Conservation (phyloP, 768 basidiomycete species). For the Kwoniella sp. region DNA sequence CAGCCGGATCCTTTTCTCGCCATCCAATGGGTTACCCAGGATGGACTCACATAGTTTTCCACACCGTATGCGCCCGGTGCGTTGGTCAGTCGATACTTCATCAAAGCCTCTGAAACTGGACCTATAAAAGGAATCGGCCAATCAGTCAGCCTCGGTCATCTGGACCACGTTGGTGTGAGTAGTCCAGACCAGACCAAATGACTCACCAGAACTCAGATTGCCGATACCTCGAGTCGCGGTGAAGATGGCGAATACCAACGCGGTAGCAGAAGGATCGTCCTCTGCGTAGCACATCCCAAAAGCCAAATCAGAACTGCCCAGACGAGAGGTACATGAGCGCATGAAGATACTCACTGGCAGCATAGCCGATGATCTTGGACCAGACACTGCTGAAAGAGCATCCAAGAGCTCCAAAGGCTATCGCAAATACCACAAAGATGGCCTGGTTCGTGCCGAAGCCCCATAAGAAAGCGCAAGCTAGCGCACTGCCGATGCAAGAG, state of each 20-base stretch:
- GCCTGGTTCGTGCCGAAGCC: slow-evolving; percentile 45
- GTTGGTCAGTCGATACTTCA: slow-evolving; percentile 35
- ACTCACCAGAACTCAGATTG: slow-evolving; percentile 45
- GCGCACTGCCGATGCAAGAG: slow-evolving; percentile 40
- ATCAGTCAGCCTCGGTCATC: not conserved
- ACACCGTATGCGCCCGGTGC: slow-evolving; percentile 48
- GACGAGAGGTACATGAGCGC: not conserved
- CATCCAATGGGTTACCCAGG: not conserved
- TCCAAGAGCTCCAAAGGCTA: slow-evolving; percentile 42
- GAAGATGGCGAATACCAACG: slow-evolving; percentile 44
- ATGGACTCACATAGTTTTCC: slow-evolving; percentile 44
- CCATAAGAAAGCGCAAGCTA: slow-evolving; percentile 50
- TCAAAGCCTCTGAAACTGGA: slow-evolving; percentile 45
- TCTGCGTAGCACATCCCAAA: slow-evolving; percentile 20
- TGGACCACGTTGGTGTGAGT: not conserved
- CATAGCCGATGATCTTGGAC: slow-evolving; percentile 43
- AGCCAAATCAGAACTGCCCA: no score
- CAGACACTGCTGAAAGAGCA: slow-evolving; percentile 45
- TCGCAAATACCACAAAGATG: slow-evolving; percentile 37
- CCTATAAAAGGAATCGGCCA: slow-evolving; percentile 10
- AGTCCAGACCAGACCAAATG: not conserved
- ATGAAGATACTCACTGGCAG: slow-evolving; percentile 36
- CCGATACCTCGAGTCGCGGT: slow-evolving; percentile 45
- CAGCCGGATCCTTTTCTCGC: not conserved
- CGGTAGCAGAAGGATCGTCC: slow-evolving; percentile 39